Base-by-base conservation (phyloP, 1,284 basidiomycete genomes). In the Tilletia setariae region DNA sequence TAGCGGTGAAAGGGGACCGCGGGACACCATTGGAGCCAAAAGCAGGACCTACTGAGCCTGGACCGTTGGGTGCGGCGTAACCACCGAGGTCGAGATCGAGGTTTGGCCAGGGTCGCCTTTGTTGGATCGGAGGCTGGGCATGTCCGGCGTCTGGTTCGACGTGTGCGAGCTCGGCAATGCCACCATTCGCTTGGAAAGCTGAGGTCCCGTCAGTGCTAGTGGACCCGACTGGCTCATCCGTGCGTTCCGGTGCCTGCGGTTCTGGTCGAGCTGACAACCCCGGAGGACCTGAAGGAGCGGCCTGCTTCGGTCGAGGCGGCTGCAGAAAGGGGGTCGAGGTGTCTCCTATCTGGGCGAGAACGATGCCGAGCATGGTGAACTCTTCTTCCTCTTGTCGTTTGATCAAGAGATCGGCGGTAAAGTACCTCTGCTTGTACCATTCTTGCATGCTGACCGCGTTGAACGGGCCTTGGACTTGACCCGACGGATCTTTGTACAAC, bases 401-500 rank as follows among this genome's bases (percentile, higher is more conserved):
- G 87, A 95, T 89, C 43, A 91, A 88, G 35, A 98, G 86, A 72
- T 92, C 89, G 59, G 89, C 85, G n/a, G 88, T 86, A 82, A 98
- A 97, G 85, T 96, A 98, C 16, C 90, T 90, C 79, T 91, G 91
- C 67, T 92, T 89, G 82, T 90, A 91, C 95, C 95, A 98, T 76
- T 92, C 92, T 84, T 98, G 94, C 95, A 98, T 98, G 70, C 91
- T 83, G 72, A 90, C 88, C 30, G 91, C 93, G 51, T 87, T 87
- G 86, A 98, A 98, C 1, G 95, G 95, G 89, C 93, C 94, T 87
- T 97, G 94, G 62, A 94, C 85, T 73, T 91, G 88, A 40, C 93
- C 93, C 71, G 90, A 88, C 16, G 92, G 93, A 82, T 97, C 94
- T 66, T 93, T 87, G 83, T 97, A 97, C 44, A 89, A 90, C 94